These are phyloP conservation scores for Trichophyton schoenleinii DNA, from an alignment of 2,329 filamentous ascomycete genomes.

Conservation along the genomic window DNA sequence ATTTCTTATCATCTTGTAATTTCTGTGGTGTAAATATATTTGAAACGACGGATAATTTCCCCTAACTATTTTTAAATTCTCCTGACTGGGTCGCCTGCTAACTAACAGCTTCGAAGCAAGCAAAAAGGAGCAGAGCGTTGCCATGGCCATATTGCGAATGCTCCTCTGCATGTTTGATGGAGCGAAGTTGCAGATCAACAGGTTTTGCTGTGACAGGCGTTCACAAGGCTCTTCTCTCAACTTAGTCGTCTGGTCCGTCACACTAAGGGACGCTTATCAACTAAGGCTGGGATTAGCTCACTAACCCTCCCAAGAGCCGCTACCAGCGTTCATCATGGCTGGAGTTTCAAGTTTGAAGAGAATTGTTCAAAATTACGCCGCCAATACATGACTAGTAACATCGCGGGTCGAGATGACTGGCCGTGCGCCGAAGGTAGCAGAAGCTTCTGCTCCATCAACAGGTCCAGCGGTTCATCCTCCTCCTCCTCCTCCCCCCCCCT, in stretches of 20 bases:
- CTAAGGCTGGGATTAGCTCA: not conserved
- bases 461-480: not conserved
- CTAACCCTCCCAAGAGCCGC: not conserved
- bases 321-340: not conserved
- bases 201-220: not conserved
- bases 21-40: not conserved
- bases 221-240: not conserved
- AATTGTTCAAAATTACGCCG: not conserved
- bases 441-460: not conserved
- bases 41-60: slow-evolving; percentile 1
- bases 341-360: not conserved
- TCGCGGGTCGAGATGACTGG: not conserved
- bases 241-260: not conserved
- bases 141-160: not conserved
- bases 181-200: not conserved
- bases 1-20: not conserved
- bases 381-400: not conserved
- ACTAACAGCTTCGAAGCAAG: not conserved
- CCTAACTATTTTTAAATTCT: not conserved
- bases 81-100: not conserved
- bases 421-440: not conserved
- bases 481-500: not conserved
- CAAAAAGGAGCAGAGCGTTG: not conserved
- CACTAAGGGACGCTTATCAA: not conserved
- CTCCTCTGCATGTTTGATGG: not conserved